These are phyloP conservation scores for Ophiocordyceps robertsii DNA, from an alignment of 2,329 filamentous ascomycete species.

Conservation along the genomic window DNA sequence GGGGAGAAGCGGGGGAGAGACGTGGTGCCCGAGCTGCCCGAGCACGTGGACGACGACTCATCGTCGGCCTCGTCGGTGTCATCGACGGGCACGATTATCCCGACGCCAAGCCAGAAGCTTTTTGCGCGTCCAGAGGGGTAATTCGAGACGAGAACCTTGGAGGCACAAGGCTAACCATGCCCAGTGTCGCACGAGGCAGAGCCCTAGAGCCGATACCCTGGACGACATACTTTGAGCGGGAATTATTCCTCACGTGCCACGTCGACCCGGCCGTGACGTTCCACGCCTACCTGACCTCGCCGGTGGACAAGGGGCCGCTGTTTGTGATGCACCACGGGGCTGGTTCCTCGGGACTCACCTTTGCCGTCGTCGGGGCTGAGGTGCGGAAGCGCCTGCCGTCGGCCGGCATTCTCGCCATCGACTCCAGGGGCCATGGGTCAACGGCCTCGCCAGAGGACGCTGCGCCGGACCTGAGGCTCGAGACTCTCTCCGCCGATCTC, in stretches of 20 bases:
- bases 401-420: conserved; percentile 72
- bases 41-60: conserved; percentile 45
- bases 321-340: conserved; percentile 94
- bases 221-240: conserved; percentile 84
- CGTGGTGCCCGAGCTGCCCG: conserved; percentile 31
- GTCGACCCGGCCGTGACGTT: conserved; percentile 41
- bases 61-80: conserved; percentile 73
- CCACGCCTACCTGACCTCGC: conserved; percentile 82
- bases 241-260: conserved; percentile 55
- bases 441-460: conserved; percentile 35
- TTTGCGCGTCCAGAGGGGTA: conserved; percentile 61
- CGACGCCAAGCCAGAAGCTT: conserved; percentile 58
- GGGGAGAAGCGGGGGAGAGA: conserved; percentile 9
- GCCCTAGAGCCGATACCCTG: conserved; percentile 59
- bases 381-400: conserved; percentile 64
- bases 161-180: conserved; percentile 3
- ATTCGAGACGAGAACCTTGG: neutral
- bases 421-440: conserved; percentile 77
- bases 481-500: conserved; percentile 61
- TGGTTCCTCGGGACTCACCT: conserved; percentile 84
- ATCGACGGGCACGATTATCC: conserved; percentile 83
- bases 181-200: conserved; percentile 35
- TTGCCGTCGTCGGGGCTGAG: conserved; percentile 67
- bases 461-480: conserved; percentile 53
- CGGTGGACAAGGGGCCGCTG: conserved; percentile 59